Base-by-base conservation (phyloP, 345 rosid species). In the Capsella bursapastoris region DNA sequence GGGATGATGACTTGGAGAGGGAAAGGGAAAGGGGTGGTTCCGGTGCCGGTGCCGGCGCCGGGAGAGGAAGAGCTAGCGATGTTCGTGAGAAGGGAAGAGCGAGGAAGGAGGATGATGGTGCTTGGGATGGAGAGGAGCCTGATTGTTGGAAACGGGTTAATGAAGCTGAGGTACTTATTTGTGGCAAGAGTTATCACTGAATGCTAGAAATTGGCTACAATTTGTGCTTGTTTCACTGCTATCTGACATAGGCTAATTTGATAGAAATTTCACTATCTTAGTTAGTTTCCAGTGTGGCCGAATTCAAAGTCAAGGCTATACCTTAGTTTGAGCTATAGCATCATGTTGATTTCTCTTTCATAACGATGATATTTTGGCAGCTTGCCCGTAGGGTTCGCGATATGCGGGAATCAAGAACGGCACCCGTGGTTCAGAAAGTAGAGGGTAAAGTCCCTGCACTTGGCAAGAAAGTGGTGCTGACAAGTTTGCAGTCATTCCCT, bases 121-220 rank as follows among this genome's bases (percentile, higher is more conserved):
- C 64, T 22, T 90, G 99, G 99, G 97, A 92, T 66, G 98, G 97
- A 3, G 92, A 78, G 13, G 99, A 95, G 73, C 99, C 98, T 59
- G 90, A 85, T 88, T 84, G 85, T 45, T 95, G 99, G 99, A 95
- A 92, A 84, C 81, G 90, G 29, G 99, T 95, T 1, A 88, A 92
- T 67, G 99, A 92, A 72, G 75, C 89, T 56, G 99, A 95, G 96
- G 98, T 91, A 35, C 22, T 47, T 61, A 11, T 68, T 37, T 67
- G 7, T 16, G 31, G 44, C 53, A 3, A 8, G n/a, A 28, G 6
- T 41, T 1, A 16, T 44, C 18, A 4, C 6, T 57, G 43, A 43
- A 44, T 14, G 4, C 31, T 43, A 13, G 57, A 34, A 13, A 0
- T 38, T 38, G 11, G 8, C 37, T 34, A 7, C 7, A 34, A 1